Conservation (phyloP, 768 basidiomycete genomes). For the Lentinula lateritia region DNA sequence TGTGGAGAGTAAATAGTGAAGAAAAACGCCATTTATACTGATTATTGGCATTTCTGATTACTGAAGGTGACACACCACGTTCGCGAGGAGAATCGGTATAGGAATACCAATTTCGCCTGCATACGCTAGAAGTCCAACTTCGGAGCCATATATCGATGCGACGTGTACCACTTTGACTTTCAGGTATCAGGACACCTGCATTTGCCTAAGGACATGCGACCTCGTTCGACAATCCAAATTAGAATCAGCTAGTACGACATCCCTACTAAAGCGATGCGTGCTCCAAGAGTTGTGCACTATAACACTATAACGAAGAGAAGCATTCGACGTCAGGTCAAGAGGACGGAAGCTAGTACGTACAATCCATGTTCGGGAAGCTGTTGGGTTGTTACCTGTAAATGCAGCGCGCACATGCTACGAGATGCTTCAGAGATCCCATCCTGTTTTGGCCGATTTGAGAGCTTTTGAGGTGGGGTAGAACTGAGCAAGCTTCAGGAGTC, state of each 20-base stretch:
- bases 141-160: neutral
- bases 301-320: no score
- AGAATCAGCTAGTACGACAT: neutral
- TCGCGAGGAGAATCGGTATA: neutral
- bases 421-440: neutral
- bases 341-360: neutral
- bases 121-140: neutral
- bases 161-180: neutral
- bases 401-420: neutral
- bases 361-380: neutral
- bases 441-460: neutral
- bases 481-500: no score
- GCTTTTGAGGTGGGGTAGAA: no score
- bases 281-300: no score
- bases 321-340: no score
- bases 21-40: neutral
- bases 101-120: no score
- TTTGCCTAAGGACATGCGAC: no score
- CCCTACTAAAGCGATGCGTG: no score
- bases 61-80: neutral
- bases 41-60: neutral
- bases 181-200: neutral
- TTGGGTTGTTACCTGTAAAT: neutral
- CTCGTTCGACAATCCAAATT: no score
- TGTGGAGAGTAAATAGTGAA: neutral